Evolutionary conservation across 495 filamentous ascomycete species (phyloP), one percentile per base, ranked within the genome.

Genomic region (Lindgomyces ingoldianus): DNA sequence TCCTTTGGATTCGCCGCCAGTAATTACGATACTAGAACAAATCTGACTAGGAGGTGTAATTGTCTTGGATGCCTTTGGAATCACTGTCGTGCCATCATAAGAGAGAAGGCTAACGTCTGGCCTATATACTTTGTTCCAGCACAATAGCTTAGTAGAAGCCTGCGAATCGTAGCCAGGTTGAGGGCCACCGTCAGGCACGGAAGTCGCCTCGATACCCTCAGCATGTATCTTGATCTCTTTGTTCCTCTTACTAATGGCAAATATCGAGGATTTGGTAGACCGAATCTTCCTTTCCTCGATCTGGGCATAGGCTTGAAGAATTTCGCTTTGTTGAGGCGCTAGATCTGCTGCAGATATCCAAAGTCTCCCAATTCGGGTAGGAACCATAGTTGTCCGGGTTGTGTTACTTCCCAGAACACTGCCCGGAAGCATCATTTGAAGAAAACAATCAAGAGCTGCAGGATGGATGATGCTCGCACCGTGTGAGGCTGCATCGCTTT

Each of bases 131-230:
- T 42, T 25, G 18, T 57, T 57, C 53, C 53, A 57, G 53, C 53
- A 57, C 39, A 33, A 26, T 2, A 18, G 9, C 11, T 14, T 10
- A 1, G 12, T 18, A 11, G 33, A 39, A 39, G 33, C 6, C 14
- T 39, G 33, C 6, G 33, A 39, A n/a, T n/a, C n/a, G n/a, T n/a
- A 14, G 48, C 62, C 4, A 29, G 55, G 10, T 65, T 29, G 6
- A 65, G 14, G 22, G 54, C 62, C 62, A 65, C 59, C 11, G 25
- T 42, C 8, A 52, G 36, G 14, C 6, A 39, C 14, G 6, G 14
- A 14, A 39, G 33, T 39, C 14, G 33, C 14, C 51, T 21, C 33
- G 41, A 41, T 9, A 29, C 10, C 61, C 61, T 14, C 56, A 26
- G 22, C 56, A 41, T 9, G 19, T 8, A 24, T 39, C 29, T 26